A percentile compares a stretch with the other conserved stretches of the same genome.
These are phyloP conservation scores for Salix exigua DNA, from an alignment of 345 rosid genomes.

Conservation along the genomic window DNA sequence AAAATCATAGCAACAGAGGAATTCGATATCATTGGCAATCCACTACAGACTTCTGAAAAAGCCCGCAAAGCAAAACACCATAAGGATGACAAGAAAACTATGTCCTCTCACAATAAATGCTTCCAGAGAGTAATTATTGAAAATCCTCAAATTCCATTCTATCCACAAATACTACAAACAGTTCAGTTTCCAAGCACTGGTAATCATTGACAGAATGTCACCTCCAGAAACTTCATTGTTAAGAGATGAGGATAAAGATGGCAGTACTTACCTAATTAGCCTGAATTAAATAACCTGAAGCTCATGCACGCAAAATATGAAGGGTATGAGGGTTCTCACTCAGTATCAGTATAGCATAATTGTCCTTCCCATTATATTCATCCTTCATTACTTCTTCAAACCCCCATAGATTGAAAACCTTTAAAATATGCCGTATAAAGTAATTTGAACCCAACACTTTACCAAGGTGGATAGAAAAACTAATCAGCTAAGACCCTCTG, in stretches of 20 bases:
- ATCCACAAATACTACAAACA: not conserved
- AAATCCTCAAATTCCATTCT: not conserved
- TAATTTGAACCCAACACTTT: not conserved
- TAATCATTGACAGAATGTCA: not conserved
- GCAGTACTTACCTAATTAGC: not conserved
- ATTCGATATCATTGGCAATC: not conserved
- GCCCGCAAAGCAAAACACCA: not conserved
- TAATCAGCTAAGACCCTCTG: not conserved
- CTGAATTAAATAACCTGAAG: not conserved
- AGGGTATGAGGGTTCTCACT: not conserved
- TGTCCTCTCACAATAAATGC: not conserved
- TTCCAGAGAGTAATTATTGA: not conserved
- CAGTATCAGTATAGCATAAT: not conserved
- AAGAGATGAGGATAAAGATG: not conserved
- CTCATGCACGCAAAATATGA: not conserved
- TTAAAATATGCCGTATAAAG: not conserved
- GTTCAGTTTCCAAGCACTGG: not conserved
- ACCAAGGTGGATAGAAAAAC: not conserved
- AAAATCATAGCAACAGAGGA: not conserved
- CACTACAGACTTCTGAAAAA: not conserved
- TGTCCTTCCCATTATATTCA: not conserved
- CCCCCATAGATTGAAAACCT: not conserved
- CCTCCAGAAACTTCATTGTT: not conserved
- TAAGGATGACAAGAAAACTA: not conserved
- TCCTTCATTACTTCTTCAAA: not conserved